A percentile compares a stretch with the other conserved stretches of the same genome.
Conservation (phyloP, 2,329 filamentous ascomycete genomes). For the Ascochyta rabiei region DNA sequence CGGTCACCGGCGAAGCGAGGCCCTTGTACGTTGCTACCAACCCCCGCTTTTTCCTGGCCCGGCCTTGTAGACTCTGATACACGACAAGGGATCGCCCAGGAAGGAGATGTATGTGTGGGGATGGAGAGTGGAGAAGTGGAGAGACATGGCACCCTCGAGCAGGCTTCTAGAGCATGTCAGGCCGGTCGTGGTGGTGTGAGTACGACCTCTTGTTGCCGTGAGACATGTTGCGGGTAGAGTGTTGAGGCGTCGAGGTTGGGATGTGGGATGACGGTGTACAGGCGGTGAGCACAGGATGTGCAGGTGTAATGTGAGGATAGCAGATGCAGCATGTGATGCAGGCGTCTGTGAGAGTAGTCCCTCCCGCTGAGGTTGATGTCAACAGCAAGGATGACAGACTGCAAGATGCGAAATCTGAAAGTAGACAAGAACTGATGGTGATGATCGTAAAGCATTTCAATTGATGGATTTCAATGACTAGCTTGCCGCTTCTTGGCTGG, state of each 20-base stretch:
- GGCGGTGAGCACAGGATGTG: conserved; percentile 7
- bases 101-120: not conserved
- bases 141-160: not conserved
- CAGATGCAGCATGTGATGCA: conserved; percentile 7
- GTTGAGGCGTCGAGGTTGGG: conserved; percentile 5
- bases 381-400: not conserved
- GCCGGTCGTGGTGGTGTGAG: conserved; percentile 6
- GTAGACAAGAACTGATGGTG: not conserved
- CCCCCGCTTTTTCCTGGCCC: conserved; percentile 12
- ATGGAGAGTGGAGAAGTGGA: not conserved
- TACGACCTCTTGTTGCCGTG: not conserved
- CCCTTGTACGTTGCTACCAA: not conserved
- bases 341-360: not conserved
- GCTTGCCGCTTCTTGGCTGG: not conserved
- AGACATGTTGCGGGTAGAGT: conserved; percentile 8
- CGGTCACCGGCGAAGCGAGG: conserved; percentile 12
- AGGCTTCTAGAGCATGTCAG: conserved; percentile 2
- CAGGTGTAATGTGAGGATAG: not conserved
- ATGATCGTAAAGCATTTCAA: conserved; percentile 8
- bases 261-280: conserved; percentile 11
- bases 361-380: not conserved
- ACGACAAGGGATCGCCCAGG: not conserved
- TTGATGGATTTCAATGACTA: not conserved
- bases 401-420: not conserved
- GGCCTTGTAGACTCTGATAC: conserved; percentile 11